Evolutionary conservation across 495 filamentous ascomycete genomes (phyloP).

Genomic region (Daldinia bambusicola): DNA sequence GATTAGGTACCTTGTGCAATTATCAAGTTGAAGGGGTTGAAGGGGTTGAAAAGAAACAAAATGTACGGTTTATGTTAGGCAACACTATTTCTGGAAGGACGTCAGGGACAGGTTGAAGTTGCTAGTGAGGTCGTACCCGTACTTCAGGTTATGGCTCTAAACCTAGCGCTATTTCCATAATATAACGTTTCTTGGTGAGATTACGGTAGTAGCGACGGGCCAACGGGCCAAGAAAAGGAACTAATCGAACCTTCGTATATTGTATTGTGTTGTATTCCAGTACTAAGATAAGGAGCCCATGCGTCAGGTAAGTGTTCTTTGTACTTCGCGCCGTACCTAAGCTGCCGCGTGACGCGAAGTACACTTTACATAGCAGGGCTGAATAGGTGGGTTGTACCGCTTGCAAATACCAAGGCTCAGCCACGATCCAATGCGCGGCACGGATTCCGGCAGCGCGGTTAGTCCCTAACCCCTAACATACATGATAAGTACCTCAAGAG

Average conservation of each 20-base stretch:
- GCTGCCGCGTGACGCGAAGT: slow-evolving; percentile 7
- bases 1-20: too few relatives aligned
- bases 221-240: slow-evolving; percentile 13
- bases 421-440: slow-evolving; percentile 26
- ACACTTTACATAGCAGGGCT: slow-evolving; percentile 2
- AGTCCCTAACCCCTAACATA: too few relatives aligned
- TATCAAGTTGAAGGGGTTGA: too few relatives aligned
- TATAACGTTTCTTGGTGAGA: slow-evolving; percentile 16
- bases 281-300: slow-evolving; percentile 20
- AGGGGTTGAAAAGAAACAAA: too few relatives aligned
- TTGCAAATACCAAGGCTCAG: slow-evolving; percentile 19
- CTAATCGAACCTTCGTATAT: slow-evolving; percentile 27
- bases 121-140: slow-evolving; percentile 1
- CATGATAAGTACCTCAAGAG: not conserved
- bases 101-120: slow-evolving; percentile 20
- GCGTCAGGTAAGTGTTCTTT: slow-evolving; percentile 8
- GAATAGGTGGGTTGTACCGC: slow-evolving; percentile 1
- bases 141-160: not conserved
- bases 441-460: not conserved
- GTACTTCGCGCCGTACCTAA: slow-evolving; percentile 1
- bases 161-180: slow-evolving; percentile 10
- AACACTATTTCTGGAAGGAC: not conserved
- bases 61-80: too few relatives aligned
- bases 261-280: too few relatives aligned
- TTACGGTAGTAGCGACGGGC: slow-evolving; percentile 24